Evolutionary conservation across 176 grass and related monocot species (phyloP).

Genomic region (Calamus simplicifolius): DNA sequence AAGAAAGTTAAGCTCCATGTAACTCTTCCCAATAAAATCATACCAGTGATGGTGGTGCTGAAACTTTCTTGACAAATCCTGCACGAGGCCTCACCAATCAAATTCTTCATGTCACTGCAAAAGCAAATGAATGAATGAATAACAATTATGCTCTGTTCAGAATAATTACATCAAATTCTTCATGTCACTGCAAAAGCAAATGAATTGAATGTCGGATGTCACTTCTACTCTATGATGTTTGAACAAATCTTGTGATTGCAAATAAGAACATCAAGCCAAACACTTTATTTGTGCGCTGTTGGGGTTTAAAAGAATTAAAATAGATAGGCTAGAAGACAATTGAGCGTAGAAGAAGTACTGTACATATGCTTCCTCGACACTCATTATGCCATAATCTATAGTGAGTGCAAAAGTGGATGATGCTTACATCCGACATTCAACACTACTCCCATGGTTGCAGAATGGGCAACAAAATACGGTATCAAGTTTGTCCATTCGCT

Average conservation of each 20-base stretch:
- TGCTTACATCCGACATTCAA: constrained; percentile 20
- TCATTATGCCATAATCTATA: background rate
- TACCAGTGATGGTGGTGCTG: constrained; percentile 15
- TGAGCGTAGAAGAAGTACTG: too few relatives aligned
- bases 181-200: too few relatives aligned
- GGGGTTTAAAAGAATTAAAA: too few relatives aligned
- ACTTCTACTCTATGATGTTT: too few relatives aligned
- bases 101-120: constrained; percentile 23
- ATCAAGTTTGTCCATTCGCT: constrained; percentile 19
- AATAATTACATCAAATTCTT: background rate
- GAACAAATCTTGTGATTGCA: too few relatives aligned
- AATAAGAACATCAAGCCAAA: too few relatives aligned
- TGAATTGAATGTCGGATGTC: too few relatives aligned
- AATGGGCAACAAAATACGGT: constrained; percentile 16
- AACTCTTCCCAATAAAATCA: background rate
- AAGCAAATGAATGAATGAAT: background rate
- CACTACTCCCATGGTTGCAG: constrained; percentile 21
- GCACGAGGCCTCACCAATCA: constrained; percentile 13
- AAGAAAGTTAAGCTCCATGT: background rate
- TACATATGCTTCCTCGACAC: too few relatives aligned
- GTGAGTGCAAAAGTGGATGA: background rate
- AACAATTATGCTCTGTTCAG: background rate
- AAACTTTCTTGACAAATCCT: constrained; percentile 16
- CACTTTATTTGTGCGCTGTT: too few relatives aligned
- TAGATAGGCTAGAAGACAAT: too few relatives aligned